Evolutionary conservation across 352 stramenopile genomes (phyloP), one percentile per base, ranked within the genome.

Genomic region (Aphanomyces invadans): DNA sequence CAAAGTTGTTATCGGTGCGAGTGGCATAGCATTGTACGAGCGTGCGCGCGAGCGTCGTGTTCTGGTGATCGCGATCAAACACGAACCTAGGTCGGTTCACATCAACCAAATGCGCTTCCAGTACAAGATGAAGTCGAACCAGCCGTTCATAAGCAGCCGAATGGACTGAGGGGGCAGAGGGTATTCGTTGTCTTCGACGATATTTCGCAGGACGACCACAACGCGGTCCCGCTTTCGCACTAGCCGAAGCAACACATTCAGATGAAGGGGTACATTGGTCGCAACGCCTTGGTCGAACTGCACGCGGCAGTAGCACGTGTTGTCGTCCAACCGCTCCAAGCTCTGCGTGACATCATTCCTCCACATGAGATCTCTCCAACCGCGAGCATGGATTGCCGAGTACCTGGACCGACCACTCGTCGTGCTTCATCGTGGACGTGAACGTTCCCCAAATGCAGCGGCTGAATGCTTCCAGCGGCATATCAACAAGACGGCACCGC

Each of bases 371-470:
- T n/a, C n/a, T n/a, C n/a, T n/a, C n/a, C n/a, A n/a, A n/a, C n/a
- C n/a, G n/a, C n/a, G n/a, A n/a, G n/a, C n/a, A n/a, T 42, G 36
- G 7, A 26, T 19, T 21, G 12, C 23, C 19, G 7, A 26, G 19
- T 57, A 57, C 49, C 49, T 57, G 25, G 29, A 57, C 29, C 10
- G 49, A 33, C 25, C 49, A 57, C 7, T 29, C 46, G n/a, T 25
- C n/a, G 26, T 54, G n/a, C 29, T n/a, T 33, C 49, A 29, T 38
- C 25, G 23, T 19, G 19, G 49, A 33, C 7, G 49, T 57, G 17
- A 57, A 38, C 17, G 49, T 57, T n/a, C 49, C 49, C 49, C 49
- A 57, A 15, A 57, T 28, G 25, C 49, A 57, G 4, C 49, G 49
- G 21, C 19, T 28, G 29, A 57, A 57, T 11, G 2, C 9, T 5